Percentiles rank a stretch among this genome's conserved stretches.
These are phyloP conservation scores for Russula virescens DNA, from an alignment of 768 basidiomycete species.

Conservation along the genomic window DNA sequence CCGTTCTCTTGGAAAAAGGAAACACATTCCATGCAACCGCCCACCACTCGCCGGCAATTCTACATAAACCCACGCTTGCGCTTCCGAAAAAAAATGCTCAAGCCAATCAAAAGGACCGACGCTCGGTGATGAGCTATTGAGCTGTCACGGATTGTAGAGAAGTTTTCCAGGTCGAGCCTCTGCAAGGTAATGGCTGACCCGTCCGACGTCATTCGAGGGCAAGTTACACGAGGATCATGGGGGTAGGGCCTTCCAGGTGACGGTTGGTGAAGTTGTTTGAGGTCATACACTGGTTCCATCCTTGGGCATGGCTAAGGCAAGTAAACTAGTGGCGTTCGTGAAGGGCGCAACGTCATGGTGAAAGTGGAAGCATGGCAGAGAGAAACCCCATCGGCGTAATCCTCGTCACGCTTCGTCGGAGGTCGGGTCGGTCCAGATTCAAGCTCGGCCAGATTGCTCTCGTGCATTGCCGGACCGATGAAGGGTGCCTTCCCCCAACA, in stretches of 20 bases:
- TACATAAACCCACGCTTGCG: not conserved
- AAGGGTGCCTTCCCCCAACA: not conserved
- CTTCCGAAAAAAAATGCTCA: not conserved
- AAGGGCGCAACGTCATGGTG: not conserved
- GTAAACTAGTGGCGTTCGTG: constrained; percentile 1
- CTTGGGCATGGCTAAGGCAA: not conserved
- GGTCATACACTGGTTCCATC: not conserved
- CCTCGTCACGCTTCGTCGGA: not conserved
- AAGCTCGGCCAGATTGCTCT: not conserved
- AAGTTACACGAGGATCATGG: constrained; percentile 3
- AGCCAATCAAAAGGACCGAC: constrained; percentile 2
- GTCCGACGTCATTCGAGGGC: not conserved
- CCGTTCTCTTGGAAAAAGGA: constrained; percentile 1
- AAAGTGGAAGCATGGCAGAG: not conserved
- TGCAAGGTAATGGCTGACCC: not conserved
- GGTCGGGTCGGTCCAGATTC: not conserved
- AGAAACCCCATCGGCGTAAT: not conserved
- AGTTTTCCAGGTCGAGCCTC: not conserved
- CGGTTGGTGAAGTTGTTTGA: constrained; percentile 5
- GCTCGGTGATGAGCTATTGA: constrained; percentile 9
- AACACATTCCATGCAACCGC: not conserved
- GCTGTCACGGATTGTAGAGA: constrained; percentile 9
- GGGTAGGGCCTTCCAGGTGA: not conserved
- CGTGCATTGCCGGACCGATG: not conserved
- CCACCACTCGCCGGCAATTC: not conserved